Evolutionary conservation across 805 yeast species (phyloP).

Genomic region (Metschnikowia bowlesiae): DNA sequence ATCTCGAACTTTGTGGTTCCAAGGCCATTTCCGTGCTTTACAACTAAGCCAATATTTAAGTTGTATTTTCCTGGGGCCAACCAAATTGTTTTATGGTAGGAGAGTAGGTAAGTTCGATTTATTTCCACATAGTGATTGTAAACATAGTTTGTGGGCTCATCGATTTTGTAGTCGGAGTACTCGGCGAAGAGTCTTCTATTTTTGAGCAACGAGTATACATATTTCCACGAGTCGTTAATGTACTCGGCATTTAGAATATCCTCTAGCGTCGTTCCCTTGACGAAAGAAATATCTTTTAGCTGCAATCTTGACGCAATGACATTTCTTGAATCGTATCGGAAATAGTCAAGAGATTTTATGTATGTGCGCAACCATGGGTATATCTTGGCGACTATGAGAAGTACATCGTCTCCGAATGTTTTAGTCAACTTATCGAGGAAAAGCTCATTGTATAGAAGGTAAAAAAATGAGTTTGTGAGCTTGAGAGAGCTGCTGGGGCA

Average conservation of each 20-base stretch:
- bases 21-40: conserved; percentile 52
- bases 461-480: conserved; percentile 40
- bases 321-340: conserved; percentile 25
- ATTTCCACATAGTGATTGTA: conserved; percentile 45
- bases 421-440: conserved; percentile 37
- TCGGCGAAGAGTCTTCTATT: conserved; percentile 54
- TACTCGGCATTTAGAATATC: conserved; percentile 15
- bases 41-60: conserved; percentile 46
- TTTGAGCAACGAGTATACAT: conserved; percentile 46
- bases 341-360: conserved; percentile 36
- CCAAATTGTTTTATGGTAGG: conserved; percentile 43
- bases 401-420: conserved; percentile 36
- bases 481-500: conserved; percentile 33
- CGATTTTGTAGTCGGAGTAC: conserved; percentile 38
- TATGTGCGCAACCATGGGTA: conserved; percentile 37
- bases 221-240: conserved; percentile 52
- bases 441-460: conserved; percentile 46
- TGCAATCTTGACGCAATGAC: conserved; percentile 25
- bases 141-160: conserved; percentile 44
- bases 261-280: not conserved
- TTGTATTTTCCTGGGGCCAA: conserved; percentile 48
- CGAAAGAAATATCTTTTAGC: conserved; percentile 21
- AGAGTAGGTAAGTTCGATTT: conserved; percentile 46
- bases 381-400: conserved; percentile 28
- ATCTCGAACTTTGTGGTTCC: conserved; percentile 57